Conservation (phyloP, 257 asterid genomes). For the Solanum chilense region DNA sequence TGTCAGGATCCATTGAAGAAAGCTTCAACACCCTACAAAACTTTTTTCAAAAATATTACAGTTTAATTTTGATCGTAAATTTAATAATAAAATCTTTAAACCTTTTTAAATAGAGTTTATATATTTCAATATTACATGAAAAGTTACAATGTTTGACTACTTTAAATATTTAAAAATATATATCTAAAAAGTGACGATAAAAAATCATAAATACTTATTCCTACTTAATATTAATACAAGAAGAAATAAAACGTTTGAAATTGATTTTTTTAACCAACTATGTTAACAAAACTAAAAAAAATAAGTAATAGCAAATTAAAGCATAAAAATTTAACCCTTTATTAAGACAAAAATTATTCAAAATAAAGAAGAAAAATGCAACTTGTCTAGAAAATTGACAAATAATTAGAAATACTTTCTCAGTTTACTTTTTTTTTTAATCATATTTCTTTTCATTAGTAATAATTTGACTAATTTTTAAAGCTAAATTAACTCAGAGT, state of each 20-base stretch:
- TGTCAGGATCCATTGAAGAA: background rate
- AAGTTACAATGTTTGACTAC: too few relatives aligned
- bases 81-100: too few relatives aligned
- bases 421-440: too few relatives aligned
- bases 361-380: background rate
- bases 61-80: too few relatives aligned
- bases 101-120: too few relatives aligned
- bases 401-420: background rate
- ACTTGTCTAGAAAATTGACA: background rate
- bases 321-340: background rate
- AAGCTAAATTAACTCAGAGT: too few relatives aligned
- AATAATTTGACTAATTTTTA: too few relatives aligned
- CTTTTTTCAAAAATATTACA: background rate
- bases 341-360: background rate
- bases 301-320: background rate
- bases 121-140: too few relatives aligned
- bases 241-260: too few relatives aligned
- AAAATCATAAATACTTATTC: background rate
- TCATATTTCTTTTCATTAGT: background rate
- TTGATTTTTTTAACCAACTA: background rate
- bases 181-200: too few relatives aligned
- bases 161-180: too few relatives aligned
- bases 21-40: background rate
- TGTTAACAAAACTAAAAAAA: background rate
- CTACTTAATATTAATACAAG: background rate